Percentiles rank a stretch among this genome's conserved stretches.
These are phyloP conservation scores for Alternaria viburni DNA, from an alignment of 2,329 filamentous ascomycete genomes.

Conservation along the genomic window DNA sequence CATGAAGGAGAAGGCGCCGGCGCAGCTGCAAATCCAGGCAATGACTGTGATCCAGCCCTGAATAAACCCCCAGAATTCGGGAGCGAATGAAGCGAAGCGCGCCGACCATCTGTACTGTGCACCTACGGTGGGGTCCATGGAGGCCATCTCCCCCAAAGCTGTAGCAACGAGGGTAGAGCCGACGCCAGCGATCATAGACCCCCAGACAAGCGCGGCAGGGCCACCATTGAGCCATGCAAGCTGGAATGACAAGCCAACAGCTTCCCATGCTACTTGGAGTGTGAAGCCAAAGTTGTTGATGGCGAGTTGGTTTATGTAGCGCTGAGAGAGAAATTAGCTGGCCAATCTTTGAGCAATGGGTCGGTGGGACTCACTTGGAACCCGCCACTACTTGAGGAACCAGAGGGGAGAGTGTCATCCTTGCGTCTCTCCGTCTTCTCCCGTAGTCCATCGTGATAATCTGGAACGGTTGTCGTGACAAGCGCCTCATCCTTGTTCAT, in stretches of 20 bases:
- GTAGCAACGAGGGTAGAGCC: constrained; percentile 35
- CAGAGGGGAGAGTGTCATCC: background rate
- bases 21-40: constrained; percentile 40
- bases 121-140: constrained; percentile 30
- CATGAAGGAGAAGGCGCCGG: constrained; percentile 20
- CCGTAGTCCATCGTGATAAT: background rate
- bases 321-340: background rate
- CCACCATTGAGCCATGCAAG: background rate
- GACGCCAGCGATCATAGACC: constrained; percentile 19
- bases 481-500: background rate
- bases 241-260: background rate
- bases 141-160: constrained; percentile 32
- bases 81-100: constrained; percentile 17
- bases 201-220: background rate
- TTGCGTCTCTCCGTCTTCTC: background rate
- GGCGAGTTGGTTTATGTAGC: background rate
- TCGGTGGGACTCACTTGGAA: background rate
- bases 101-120: constrained; percentile 33
- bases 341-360: background rate
- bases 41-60: constrained; percentile 46
- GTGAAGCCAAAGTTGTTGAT: background rate
- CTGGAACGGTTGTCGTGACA: background rate
- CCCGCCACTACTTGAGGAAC: background rate
- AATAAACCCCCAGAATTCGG: constrained; percentile 29
- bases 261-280: background rate